These are phyloP conservation scores for Porpolomopsis calyptriformis DNA, from an alignment of 768 basidiomycete genomes.

Conservation along the genomic window DNA sequence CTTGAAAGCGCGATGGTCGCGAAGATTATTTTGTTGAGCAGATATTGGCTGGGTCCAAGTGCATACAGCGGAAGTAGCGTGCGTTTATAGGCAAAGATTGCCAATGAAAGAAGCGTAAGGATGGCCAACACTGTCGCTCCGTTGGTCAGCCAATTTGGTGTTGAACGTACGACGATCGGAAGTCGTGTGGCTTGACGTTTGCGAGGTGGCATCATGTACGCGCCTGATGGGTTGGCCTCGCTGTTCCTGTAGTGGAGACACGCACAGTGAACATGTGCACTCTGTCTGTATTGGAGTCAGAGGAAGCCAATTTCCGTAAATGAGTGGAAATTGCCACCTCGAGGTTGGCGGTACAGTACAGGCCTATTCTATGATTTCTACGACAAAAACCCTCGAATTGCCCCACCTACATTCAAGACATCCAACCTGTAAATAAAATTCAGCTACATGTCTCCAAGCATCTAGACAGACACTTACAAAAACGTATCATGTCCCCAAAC, in stretches of 20 bases:
- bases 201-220: neutral
- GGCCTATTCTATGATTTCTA: no score
- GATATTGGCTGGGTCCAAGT: slow-evolving; percentile 39
- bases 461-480: slow-evolving; percentile 42
- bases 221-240: no score
- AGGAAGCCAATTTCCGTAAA: no score
- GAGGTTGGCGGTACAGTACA: no score
- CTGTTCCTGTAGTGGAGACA: no score
- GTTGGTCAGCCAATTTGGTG: neutral
- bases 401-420: slow-evolving; percentile 81
- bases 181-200: neutral
- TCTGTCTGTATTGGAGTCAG: no score
- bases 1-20: slow-evolving; percentile 28
- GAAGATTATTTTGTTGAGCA: slow-evolving; percentile 32
- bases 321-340: no score
- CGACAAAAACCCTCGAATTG: slow-evolving; percentile 80
- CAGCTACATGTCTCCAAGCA: neutral
- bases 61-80: slow-evolving; percentile 64
- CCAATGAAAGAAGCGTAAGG: slow-evolving; percentile 37
- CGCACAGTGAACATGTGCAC: no score
- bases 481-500: slow-evolving; percentile 99
- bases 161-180: neutral
- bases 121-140: neutral
- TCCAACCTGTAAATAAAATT: slow-evolving; percentile 46
- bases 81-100: slow-evolving; percentile 51